Evolutionary conservation across 2,329 filamentous ascomycete genomes (phyloP).

Genomic region (Penicillium olsonii): DNA sequence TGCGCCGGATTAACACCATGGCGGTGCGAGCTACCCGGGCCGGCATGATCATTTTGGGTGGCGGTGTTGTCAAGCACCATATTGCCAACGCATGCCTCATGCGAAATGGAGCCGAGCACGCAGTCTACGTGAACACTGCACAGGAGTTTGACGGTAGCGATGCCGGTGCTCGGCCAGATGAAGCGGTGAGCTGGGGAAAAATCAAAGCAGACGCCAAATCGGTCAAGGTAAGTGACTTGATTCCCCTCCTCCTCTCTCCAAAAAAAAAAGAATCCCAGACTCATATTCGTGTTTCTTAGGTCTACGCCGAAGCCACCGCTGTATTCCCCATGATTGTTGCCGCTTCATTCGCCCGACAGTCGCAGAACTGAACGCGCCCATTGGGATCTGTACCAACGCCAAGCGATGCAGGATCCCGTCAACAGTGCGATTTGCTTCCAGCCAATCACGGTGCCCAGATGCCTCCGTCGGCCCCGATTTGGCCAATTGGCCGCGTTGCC

Average conservation of each 20-base stretch:
- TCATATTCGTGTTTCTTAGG: slow-evolving; percentile 32
- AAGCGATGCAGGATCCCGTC: slow-evolving; percentile 16
- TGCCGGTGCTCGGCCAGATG: slow-evolving; percentile 89
- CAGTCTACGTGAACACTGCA: slow-evolving; percentile 96
- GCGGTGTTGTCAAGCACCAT: slow-evolving; percentile 96
- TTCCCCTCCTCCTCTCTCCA: background rate
- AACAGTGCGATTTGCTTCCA: background rate
- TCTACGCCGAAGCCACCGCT: slow-evolving; percentile 68
- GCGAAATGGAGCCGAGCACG: slow-evolving; percentile 95
- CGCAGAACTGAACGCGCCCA: slow-evolving; percentile 5
- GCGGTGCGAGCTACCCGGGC: slow-evolving; percentile 82
- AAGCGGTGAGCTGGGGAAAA: slow-evolving; percentile 98
- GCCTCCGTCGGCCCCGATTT: background rate
- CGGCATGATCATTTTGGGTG: slow-evolving; percentile 94
- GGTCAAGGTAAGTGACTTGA: slow-evolving; percentile 70
- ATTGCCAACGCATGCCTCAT: slow-evolving; percentile 97
- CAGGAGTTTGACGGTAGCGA: slow-evolving; percentile 98
- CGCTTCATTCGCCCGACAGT: slow-evolving; percentile 60
- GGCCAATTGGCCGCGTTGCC: background rate
- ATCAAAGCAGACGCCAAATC: slow-evolving; percentile 85
- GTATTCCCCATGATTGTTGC: slow-evolving; percentile 69
- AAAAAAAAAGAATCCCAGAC: background rate
- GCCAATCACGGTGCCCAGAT: slow-evolving; percentile 2
- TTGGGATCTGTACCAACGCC: slow-evolving; percentile 4
- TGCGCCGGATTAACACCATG: slow-evolving; percentile 88